Evolutionary conservation across 495 filamentous ascomycete genomes (phyloP).

Genomic region (Penicillium dipodomyicola): DNA sequence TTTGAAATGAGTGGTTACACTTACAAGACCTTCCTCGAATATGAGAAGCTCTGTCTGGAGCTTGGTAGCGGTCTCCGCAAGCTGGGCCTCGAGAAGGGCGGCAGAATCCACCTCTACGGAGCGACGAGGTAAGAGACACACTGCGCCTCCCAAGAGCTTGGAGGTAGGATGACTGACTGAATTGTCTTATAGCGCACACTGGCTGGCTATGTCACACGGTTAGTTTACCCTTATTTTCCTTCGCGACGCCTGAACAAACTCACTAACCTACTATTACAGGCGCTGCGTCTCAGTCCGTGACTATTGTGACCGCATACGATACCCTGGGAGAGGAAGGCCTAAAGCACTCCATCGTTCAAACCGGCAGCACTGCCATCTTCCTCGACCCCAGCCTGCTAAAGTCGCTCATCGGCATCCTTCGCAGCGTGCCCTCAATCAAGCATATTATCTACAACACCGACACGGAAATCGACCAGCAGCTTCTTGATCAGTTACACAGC

Average conservation of each 20-base stretch:
- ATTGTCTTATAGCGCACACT: conserved; percentile 55
- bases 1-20: conserved; percentile 89
- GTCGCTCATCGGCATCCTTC: conserved; percentile 76
- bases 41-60: conserved; percentile 70
- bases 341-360: conserved; percentile 87
- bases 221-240: conserved; percentile 14
- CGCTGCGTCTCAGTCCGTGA: conserved; percentile 84
- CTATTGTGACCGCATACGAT: conserved; percentile 97
- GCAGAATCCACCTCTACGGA: conserved; percentile 85
- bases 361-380: conserved; percentile 84
- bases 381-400: conserved; percentile 79
- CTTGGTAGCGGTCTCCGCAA: conserved; percentile 76
- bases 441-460: conserved; percentile 88
- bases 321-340: conserved; percentile 93
- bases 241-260: background rate
- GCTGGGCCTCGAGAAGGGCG: conserved; percentile 69
- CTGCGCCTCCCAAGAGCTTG: background rate
- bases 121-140: conserved; percentile 63
- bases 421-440: conserved; percentile 73
- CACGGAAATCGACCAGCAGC: conserved; percentile 67
- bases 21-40: conserved; percentile 85
- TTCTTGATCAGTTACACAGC: conserved; percentile 77
- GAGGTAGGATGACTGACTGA: conserved; percentile 3
- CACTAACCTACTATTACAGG: conserved; percentile 21
- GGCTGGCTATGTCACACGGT: conserved; percentile 74